Evolutionary conservation across 371 early-diverging fungal genomes (phyloP).

Genomic region (Rhizomucor pusillus): DNA sequence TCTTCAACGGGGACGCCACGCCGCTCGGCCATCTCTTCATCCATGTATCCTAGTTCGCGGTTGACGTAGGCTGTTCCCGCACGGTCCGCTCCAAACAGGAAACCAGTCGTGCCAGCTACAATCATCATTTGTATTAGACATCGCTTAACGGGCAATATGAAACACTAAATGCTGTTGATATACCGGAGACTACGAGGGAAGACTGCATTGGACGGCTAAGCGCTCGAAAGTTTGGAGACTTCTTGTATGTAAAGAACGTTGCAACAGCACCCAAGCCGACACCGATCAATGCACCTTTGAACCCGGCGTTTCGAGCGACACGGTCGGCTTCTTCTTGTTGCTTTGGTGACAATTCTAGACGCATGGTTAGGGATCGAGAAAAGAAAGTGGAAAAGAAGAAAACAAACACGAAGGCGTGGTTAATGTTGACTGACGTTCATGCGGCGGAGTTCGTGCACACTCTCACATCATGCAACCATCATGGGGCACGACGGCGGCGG

Average conservation of each 20-base stretch:
- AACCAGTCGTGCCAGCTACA: conserved; percentile 37
- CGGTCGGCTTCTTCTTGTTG: conserved; percentile 28
- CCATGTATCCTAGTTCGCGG: conserved; percentile 35
- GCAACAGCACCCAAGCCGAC: conserved; percentile 34
- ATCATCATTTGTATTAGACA: too few relatives aligned
- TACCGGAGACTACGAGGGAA: conserved; percentile 39
- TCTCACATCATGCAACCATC: too few relatives aligned
- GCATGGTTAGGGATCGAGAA: too few relatives aligned
- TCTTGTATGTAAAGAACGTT: conserved; percentile 26
- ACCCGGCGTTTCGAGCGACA: conserved; percentile 23
- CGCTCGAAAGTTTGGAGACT: conserved; percentile 39
- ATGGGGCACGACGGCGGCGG: too few relatives aligned
- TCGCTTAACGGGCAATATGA: background rate
- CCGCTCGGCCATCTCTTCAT: conserved; percentile 30
- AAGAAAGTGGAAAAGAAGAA: conserved; percentile 5
- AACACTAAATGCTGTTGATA: background rate
- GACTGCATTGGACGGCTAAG: conserved; percentile 34
- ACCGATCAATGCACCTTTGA: conserved; percentile 40
- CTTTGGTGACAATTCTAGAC: conserved; percentile 18
- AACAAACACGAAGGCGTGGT: too few relatives aligned
- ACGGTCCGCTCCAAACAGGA: conserved; percentile 39
- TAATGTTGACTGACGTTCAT: too few relatives aligned
- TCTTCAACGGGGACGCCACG: background rate
- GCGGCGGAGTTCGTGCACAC: too few relatives aligned
- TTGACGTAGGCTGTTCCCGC: conserved; percentile 32